These are phyloP conservation scores for Spathaspora passalidarum DNA, from an alignment of 805 yeast genomes.

Conservation along the genomic window DNA sequence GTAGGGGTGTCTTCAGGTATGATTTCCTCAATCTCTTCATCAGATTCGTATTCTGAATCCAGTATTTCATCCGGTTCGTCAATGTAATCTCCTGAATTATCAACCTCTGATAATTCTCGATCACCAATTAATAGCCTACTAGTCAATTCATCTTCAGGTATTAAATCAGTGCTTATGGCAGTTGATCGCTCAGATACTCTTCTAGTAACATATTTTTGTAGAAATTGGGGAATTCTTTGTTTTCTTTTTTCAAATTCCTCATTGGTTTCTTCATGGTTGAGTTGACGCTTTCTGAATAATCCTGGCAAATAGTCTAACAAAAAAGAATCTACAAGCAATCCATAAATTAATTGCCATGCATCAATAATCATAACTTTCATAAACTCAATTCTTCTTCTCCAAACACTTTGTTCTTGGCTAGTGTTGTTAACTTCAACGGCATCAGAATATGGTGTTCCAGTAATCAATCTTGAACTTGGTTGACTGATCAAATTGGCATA, in stretches of 20 bases:
- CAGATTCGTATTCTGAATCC: slow-evolving; percentile 15
- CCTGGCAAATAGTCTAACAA: slow-evolving; percentile 6
- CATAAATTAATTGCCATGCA: slow-evolving; percentile 20
- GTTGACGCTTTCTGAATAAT: slow-evolving; percentile 2
- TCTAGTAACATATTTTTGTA: slow-evolving; percentile 23
- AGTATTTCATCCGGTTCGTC: slow-evolving; percentile 13
- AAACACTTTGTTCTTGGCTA: slow-evolving; percentile 12
- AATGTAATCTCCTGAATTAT: slow-evolving; percentile 31
- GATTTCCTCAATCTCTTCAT: slow-evolving; percentile 11
- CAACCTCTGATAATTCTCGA: slow-evolving; percentile 35
- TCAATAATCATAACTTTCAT: slow-evolving; percentile 18
- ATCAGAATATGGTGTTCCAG: slow-evolving; percentile 13
- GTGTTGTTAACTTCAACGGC: background rate
- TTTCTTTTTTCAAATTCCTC: slow-evolving; percentile 17
- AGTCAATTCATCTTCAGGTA: slow-evolving; percentile 4
- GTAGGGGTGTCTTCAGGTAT: background rate
- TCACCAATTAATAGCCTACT: slow-evolving; percentile 20
- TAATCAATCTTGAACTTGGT: slow-evolving; percentile 24
- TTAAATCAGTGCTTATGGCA: background rate
- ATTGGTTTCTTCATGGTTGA: slow-evolving; percentile 11
- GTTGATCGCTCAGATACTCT: slow-evolving; percentile 10
- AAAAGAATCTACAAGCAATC: slow-evolving; percentile 15
- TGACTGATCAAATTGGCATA: slow-evolving; percentile 28
- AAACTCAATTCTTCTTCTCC: slow-evolving; percentile 18
- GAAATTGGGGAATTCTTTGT: slow-evolving; percentile 23